These are phyloP conservation scores for Gaertneriomyces sp. DNA, from an alignment of 192 early-diverging fungal species.

Conservation along the genomic window DNA sequence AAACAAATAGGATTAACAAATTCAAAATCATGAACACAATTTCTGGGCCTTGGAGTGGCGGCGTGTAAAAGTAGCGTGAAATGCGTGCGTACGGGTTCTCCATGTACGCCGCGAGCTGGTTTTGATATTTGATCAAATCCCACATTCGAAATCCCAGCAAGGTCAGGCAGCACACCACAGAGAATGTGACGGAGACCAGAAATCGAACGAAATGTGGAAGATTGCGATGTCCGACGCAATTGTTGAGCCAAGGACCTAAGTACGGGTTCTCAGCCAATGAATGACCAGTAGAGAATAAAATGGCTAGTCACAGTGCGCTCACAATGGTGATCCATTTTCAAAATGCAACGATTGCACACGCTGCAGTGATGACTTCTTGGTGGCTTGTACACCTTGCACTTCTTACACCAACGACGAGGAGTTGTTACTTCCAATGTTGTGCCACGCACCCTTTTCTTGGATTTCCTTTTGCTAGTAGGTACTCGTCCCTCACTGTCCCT, in stretches of 20 bases:
- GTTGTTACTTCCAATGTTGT: too few species aligned
- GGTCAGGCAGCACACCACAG: conserved; percentile 52
- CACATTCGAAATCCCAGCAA: conserved; percentile 55
- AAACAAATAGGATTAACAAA: conserved; percentile 62
- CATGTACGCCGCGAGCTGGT: not conserved
- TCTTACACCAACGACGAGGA: conserved; percentile 44
- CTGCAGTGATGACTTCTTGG: conserved; percentile 52
- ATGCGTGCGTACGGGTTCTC: conserved; percentile 13
- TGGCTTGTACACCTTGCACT: conserved; percentile 46
- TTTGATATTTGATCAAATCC: conserved; percentile 42
- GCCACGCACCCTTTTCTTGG: too few species aligned
- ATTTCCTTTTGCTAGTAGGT: too few species aligned
- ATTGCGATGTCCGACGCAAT: conserved; percentile 78
- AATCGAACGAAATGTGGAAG: conserved; percentile 77
- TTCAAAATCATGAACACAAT: conserved; percentile 73
- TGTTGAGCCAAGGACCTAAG: conserved; percentile 78
- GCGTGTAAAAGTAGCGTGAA: conserved; percentile 41
- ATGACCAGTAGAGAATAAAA: not conserved
- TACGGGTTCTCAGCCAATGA: not conserved
- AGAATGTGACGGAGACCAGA: conserved; percentile 60
- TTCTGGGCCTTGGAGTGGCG: conserved; percentile 57
- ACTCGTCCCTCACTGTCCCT: too few species aligned
- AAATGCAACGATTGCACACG: conserved; percentile 46
- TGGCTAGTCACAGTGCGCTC: conserved; percentile 14
- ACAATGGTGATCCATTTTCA: conserved; percentile 62